phyloP scores from a whole-genome alignment of 2,329 filamentous ascomycete genomes.

The Neopestalotiopsis clavispora region DNA sequence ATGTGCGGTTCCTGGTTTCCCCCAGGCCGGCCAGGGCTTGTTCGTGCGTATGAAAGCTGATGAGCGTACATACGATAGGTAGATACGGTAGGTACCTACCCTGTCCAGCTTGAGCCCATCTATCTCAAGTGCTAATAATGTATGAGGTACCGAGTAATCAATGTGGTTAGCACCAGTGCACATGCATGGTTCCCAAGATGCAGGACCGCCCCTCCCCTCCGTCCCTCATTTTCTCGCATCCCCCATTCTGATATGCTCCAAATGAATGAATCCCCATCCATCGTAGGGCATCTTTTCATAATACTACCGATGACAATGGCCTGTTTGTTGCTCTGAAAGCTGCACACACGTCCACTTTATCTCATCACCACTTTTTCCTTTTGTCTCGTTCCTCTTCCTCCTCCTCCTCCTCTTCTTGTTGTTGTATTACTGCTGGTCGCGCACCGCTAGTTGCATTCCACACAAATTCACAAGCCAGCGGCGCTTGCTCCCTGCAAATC shows the following conservation, averaged over 20 bases:
- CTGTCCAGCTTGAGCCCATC: background rate
- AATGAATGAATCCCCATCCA: background rate
- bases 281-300: background rate
- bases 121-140: background rate
- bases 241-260: background rate
- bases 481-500: background rate
- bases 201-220: background rate
- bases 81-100: background rate
- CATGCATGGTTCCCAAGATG: background rate
- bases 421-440: background rate
- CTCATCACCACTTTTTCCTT: background rate
- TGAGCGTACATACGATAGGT: background rate
- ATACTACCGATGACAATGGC: background rate
- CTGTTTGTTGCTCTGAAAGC: background rate
- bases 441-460: background rate
- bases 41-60: too few relatives aligned
- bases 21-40: too few relatives aligned
- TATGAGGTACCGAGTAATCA: background rate
- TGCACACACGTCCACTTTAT: background rate
- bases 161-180: background rate
- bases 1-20: background rate
- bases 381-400: background rate
- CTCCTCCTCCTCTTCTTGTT: background rate
- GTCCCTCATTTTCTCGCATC: background rate
- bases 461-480: background rate